A percentile compares a stretch with the other conserved stretches of the same genome.
These are phyloP conservation scores for Hortiboletus flavorubellus DNA, from an alignment of 768 basidiomycete species.

Conservation along the genomic window DNA sequence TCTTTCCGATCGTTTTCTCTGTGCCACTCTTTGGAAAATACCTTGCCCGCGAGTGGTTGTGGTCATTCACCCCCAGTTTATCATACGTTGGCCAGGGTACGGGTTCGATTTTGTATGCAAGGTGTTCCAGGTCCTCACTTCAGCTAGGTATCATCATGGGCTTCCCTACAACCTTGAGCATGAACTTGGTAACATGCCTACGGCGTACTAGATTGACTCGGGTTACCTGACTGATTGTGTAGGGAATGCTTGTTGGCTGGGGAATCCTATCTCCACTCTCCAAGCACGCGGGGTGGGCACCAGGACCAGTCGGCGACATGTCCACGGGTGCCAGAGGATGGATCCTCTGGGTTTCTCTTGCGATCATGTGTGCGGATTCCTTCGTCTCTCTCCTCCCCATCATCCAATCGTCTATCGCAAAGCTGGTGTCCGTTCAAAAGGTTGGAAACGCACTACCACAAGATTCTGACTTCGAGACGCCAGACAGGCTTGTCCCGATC, in stretches of 20 bases:
- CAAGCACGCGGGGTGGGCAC: conserved; percentile 85
- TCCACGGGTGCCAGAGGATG: conserved; percentile 87
- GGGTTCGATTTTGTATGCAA: neutral
- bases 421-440: conserved; percentile 32
- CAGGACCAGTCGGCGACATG: conserved; percentile 87
- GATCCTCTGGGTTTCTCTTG: conserved; percentile 95
- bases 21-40: conserved; percentile 83
- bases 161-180: conserved; percentile 87
- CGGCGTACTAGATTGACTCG: neutral
- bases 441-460: conserved; percentile 14
- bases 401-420: conserved; percentile 47
- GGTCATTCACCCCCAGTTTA: conserved; percentile 89
- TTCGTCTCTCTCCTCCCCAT: conserved; percentile 83
- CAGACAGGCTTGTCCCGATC: conserved; percentile 76
- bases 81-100: conserved; percentile 89
- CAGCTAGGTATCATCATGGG: conserved; percentile 93
- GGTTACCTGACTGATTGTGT: conserved; percentile 2
- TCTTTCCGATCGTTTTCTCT: conserved; percentile 85
- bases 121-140: neutral
- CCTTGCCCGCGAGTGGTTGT: conserved; percentile 85
- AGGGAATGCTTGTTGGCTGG: conserved; percentile 99
- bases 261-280: conserved; percentile 87
- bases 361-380: conserved; percentile 93
- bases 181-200: conserved; percentile 69
- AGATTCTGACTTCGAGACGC: conserved; percentile 69